phyloP scores from a whole-genome alignment of 768 basidiomycete genomes.

The Galerina marginata region DNA sequence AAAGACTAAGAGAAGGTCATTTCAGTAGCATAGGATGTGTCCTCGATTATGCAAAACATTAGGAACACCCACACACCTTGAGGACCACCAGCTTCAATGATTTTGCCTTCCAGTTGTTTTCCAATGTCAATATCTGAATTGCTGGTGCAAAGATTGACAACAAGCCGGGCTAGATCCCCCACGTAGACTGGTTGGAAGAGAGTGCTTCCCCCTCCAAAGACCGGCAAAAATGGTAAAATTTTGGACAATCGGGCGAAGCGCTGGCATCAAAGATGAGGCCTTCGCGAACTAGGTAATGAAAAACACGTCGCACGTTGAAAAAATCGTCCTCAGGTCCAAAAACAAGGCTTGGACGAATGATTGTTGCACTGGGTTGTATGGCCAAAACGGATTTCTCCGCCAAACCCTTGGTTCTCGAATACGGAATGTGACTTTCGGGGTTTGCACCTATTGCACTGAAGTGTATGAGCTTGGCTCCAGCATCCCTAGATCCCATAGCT shows the following conservation, averaged over 20 bases:
- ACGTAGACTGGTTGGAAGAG: slow-evolving; percentile 78
- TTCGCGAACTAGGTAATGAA: slow-evolving; percentile 16
- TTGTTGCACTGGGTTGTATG: slow-evolving; percentile 54
- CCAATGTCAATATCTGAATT: slow-evolving; percentile 47
- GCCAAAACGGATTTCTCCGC: slow-evolving; percentile 61
- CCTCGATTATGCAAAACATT: neutral
- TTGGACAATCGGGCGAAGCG: slow-evolving; percentile 65
- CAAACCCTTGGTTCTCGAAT: slow-evolving; percentile 64
- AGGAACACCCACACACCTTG: slow-evolving; percentile 30
- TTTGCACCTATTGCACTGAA: slow-evolving; percentile 82
- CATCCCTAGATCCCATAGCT: slow-evolving; percentile 53
- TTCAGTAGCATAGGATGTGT: neutral
- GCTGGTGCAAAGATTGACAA: slow-evolving; percentile 55
- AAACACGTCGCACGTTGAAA: slow-evolving; percentile 61
- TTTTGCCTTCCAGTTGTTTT: slow-evolving; percentile 55
- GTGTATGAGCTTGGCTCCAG: slow-evolving; percentile 65
- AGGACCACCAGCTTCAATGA: slow-evolving; percentile 48
- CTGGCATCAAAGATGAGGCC: slow-evolving; percentile 35
- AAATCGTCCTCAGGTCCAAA: slow-evolving; percentile 81
- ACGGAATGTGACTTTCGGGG: slow-evolving; percentile 58
- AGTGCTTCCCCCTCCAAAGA: slow-evolving; percentile 72
- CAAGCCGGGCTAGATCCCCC: slow-evolving; percentile 65
- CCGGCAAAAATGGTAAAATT: slow-evolving; percentile 73
- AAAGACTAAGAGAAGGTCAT: slow-evolving; percentile 50
- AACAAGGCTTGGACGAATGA: slow-evolving; percentile 74